Evolutionary conservation across 331 rosid species (phyloP), one percentile per base, ranked within the genome.

Genomic region (Acacia pycnantha): DNA sequence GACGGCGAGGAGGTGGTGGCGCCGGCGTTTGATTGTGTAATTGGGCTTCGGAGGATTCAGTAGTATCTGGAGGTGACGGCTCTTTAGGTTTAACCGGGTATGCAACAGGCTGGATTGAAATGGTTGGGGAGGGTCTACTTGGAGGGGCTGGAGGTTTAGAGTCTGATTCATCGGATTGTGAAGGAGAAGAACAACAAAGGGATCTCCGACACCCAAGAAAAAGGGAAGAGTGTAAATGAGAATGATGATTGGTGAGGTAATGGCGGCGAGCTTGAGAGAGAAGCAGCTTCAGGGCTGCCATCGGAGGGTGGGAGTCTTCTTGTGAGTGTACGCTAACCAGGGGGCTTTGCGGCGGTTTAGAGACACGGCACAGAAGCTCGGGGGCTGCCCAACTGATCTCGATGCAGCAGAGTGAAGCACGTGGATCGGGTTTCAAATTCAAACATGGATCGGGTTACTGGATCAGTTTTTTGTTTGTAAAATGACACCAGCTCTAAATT

Each of bases 251-350:
- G 24, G 89, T 27, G 53, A 84, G 79, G 86, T 74, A 87, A 59
- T 92, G 92, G 91, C 97, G 90, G 83, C 99, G 93, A 83, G 91
- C 89, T 56, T 88, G 92, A 41, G 88, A 87, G 85, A 92, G 85
- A 58, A 92, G 85, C 69, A 90, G 90, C 91, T 88, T 95, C 74
- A 90, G 70, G 75, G 89, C 87, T 73, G 97, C 94, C 99, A 95
- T 92, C 78, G 81, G 4, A 4, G 67, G 3, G 61, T 2, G 58
- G 8, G 11, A 19, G 78, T 14, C 47, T 7, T 50, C 5, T 27
- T 5, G 74, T 14, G 54, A 22, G 4, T 3, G 74, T 13, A 54
- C 21, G 2, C 21, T 27, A n/a, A 24, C 24, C 8, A 65, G n/a
- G 14, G 41, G 86, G 88, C 47, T 74, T 83, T 74, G 35, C 50